A percentile compares a stretch with the other conserved stretches of the same genome.
These are phyloP conservation scores for Eucalyptus rudis DNA, from an alignment of 345 rosid genomes.

Conservation along the genomic window DNA sequence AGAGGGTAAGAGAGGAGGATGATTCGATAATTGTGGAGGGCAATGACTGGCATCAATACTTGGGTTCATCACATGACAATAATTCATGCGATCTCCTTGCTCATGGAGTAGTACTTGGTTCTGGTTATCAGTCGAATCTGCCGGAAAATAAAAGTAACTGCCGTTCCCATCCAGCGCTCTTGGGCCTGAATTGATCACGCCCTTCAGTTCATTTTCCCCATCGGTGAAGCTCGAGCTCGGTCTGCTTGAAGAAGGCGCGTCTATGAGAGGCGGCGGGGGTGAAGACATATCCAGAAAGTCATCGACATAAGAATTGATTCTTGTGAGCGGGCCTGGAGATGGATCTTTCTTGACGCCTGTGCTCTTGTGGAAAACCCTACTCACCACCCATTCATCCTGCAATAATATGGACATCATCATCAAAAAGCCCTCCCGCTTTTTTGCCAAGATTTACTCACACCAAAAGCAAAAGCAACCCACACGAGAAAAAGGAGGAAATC, in stretches of 20 bases:
- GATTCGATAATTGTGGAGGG: conserved; percentile 5
- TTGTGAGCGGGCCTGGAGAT: not conserved
- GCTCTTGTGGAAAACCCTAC: conserved; percentile 90
- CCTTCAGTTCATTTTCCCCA: conserved; percentile 1
- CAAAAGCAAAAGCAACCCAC: not conserved
- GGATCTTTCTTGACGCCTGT: conserved; percentile 33
- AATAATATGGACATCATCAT: not conserved
- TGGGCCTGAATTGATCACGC: not conserved
- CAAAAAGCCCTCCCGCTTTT: not conserved
- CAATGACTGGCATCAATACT: not conserved
- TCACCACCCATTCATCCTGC: conserved; percentile 96
- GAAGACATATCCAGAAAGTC: conserved; percentile 21
- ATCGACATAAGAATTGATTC: conserved; percentile 31
- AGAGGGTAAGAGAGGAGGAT: not conserved
- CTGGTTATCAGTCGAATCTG: not conserved
- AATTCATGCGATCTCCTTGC: not conserved
- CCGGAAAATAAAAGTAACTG: not conserved
- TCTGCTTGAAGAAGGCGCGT: conserved; percentile 2
- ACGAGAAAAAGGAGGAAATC: not conserved
- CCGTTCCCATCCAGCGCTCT: not conserved
- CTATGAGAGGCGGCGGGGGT: conserved; percentile 50
- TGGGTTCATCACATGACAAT: not conserved
- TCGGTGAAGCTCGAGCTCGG: conserved; percentile 9
- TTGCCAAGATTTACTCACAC: not conserved
- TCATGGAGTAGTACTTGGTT: not conserved